These are phyloP conservation scores for Fomitopsis serialis DNA, from an alignment of 768 basidiomycete genomes.

Conservation along the genomic window DNA sequence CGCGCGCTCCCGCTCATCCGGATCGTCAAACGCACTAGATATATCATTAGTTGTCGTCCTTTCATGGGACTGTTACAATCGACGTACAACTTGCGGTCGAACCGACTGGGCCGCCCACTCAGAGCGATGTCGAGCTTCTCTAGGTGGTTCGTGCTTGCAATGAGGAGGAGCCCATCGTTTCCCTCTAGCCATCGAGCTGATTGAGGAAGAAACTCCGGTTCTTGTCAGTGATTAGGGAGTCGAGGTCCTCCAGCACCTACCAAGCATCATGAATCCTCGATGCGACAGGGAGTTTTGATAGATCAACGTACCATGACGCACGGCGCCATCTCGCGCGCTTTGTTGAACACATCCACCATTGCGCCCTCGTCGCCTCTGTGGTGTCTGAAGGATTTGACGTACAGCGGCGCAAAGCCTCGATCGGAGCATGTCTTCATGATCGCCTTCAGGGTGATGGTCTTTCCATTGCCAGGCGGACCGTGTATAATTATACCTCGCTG, in stretches of 20 bases:
- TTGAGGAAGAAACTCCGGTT: conserved; percentile 89
- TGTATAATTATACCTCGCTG: conserved; percentile 80
- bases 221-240: conserved; percentile 69
- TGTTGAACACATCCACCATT: conserved; percentile 66
- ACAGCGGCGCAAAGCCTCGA: conserved; percentile 60
- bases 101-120: conserved; percentile 73
- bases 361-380: conserved; percentile 59
- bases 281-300: too few relatives aligned
- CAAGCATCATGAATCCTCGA: conserved; percentile 33
- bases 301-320: not conserved
- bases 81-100: conserved; percentile 82
- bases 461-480: conserved; percentile 83
- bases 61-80: not conserved
- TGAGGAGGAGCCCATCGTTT: conserved; percentile 75
- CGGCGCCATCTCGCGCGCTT: conserved; percentile 49
- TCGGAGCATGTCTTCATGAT: conserved; percentile 72
- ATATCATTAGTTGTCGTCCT: not conserved
- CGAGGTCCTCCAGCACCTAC: conserved; percentile 55
- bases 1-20: conserved; percentile 53
- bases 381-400: conserved; percentile 77
- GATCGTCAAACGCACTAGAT: conserved; percentile 65
- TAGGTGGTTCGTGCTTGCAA: conserved; percentile 81
- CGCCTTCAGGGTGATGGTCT: conserved; percentile 77
- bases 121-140: conserved; percentile 74
- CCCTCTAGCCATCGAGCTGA: conserved; percentile 76